Evolutionary conservation across 495 filamentous ascomycete species (phyloP), one percentile per base, ranked within the genome.

Genomic region (Lasiosphaeria hispida): DNA sequence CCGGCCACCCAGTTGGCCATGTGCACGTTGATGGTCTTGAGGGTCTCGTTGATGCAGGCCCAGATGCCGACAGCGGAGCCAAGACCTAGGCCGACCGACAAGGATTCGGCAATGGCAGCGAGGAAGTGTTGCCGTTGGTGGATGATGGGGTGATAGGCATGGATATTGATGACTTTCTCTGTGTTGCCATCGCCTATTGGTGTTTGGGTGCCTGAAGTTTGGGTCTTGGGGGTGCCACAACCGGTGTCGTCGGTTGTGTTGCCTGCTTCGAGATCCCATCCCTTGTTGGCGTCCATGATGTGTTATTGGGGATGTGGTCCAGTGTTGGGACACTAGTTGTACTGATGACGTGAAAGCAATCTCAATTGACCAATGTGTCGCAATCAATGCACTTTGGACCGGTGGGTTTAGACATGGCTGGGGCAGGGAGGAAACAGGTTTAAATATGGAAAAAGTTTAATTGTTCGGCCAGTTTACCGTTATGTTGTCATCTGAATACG

Each of bases 31-130:
- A 2, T 17, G 13, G 9, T 10, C 7, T 38, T 39, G 49, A 53
- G 11, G 36, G 33, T 17, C 18, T 38, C 33, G 33, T 53, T 36
- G 50, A 53, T 53, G 19, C 35, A 30, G 14, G 36, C 18, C 50
- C 50, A 53, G 38, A 53, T 33, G 14, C 50, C 50, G 50, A 53
- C 50, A 17, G 50, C 50, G 17, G 18, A 39, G 19, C 50, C 50
- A 13, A 53, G 50, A 3, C 50, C 50, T 4, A 53, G 38, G 11
- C 50, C 36, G 19, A 53, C 38, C 11, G 50, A 40, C 0, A 53
- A 14, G 36, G 19, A n/a, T 0, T 39, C 17, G 36, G 19, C 10
- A 4, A 30, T 14, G 50, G 38, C 10, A 4, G 37, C 35, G 15
- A 53, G 38, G 50, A 42, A 53, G 38, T 40, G 50, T 5, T 40